Conservation (phyloP, 495 filamentous ascomycete species). For the Choiromyces venosus region DNA sequence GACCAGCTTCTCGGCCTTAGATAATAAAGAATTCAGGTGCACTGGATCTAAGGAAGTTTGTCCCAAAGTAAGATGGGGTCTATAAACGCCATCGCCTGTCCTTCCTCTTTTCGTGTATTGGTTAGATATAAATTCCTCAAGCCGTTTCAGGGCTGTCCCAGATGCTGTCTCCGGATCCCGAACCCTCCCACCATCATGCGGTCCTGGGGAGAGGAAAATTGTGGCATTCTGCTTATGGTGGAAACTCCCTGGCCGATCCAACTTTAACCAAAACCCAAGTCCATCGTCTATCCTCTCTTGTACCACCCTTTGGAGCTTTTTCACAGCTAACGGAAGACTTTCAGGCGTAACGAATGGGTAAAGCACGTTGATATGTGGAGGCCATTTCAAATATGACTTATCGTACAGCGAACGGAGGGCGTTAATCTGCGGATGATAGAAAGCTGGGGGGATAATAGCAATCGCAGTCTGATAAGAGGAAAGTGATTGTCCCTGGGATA, state of each 20-base stretch:
- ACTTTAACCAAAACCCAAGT: slow-evolving; percentile 32
- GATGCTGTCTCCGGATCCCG: slow-evolving; percentile 18
- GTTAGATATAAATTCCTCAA: slow-evolving; percentile 29
- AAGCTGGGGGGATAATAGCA: slow-evolving; percentile 32
- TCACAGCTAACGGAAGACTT: slow-evolving; percentile 39
- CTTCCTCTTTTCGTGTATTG: slow-evolving; percentile 27
- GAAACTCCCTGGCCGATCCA: slow-evolving; percentile 47
- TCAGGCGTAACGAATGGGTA: slow-evolving; percentile 54
- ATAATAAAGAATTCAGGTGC: slow-evolving; percentile 46
- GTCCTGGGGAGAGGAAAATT: slow-evolving; percentile 44
- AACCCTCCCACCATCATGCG: slow-evolving; percentile 28
- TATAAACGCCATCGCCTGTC: slow-evolving; percentile 32
- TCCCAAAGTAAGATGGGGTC: slow-evolving; percentile 52
- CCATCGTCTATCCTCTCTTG: slow-evolving; percentile 3
- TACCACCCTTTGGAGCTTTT: slow-evolving; percentile 25
- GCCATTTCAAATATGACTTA: slow-evolving; percentile 54
- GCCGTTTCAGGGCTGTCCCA: slow-evolving; percentile 15
- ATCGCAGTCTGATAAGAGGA: slow-evolving; percentile 33
- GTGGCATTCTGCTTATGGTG: slow-evolving; percentile 46
- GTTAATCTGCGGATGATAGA: slow-evolving; percentile 43
- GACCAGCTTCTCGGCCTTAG: slow-evolving; percentile 47
- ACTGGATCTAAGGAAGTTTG: slow-evolving; percentile 46
- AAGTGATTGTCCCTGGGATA: slow-evolving; percentile 1
- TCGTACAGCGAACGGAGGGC: slow-evolving; percentile 53
- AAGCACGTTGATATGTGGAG: slow-evolving; percentile 56